Percentiles rank a stretch among this genome's conserved stretches.
Conservation (phyloP, 371 early-diverging fungal genomes). For the Apophysomyces elegans region DNA sequence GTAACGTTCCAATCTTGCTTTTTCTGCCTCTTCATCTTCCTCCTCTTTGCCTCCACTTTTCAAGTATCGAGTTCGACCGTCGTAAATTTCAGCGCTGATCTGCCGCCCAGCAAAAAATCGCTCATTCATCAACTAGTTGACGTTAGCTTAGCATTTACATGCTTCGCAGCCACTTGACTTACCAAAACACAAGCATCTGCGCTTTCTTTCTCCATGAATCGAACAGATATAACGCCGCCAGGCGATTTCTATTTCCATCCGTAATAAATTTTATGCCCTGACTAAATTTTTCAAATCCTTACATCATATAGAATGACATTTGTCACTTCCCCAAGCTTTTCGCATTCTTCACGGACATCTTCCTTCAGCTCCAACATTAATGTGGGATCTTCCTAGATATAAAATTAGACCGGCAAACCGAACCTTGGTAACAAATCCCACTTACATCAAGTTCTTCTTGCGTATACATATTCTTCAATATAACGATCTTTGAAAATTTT, state of each 20-base stretch:
- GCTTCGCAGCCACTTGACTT: slow-evolving; percentile 11
- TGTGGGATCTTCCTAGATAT: slow-evolving; percentile 76
- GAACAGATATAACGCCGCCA: slow-evolving; percentile 89
- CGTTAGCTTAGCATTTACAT: background rate
- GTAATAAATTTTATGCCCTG: background rate
- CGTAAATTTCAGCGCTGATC: slow-evolving; percentile 80
- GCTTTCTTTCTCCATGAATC: slow-evolving; percentile 80
- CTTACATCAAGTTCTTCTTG: slow-evolving; percentile 82
- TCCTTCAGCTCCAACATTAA: slow-evolving; percentile 89
- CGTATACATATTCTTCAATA: slow-evolving; percentile 95
- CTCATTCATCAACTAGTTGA: slow-evolving; percentile 82
- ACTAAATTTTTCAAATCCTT: slow-evolving; percentile 31
- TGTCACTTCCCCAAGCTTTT: slow-evolving; percentile 92
- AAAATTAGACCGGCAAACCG: background rate
- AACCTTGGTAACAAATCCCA: background rate
- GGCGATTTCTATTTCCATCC: slow-evolving; percentile 62
- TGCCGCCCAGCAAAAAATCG: slow-evolving; percentile 89
- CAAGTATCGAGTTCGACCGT: slow-evolving; percentile 76
- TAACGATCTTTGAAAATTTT: slow-evolving; percentile 80
- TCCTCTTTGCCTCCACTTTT: slow-evolving; percentile 54
- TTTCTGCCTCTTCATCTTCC: slow-evolving; percentile 73
- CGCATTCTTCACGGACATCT: slow-evolving; percentile 93
- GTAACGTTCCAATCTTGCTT: slow-evolving; percentile 75
- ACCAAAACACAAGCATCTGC: slow-evolving; percentile 85
- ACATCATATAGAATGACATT: slow-evolving; percentile 88